Conservation (phyloP, 305 asterid species). For the Fraxinus dipetala region DNA sequence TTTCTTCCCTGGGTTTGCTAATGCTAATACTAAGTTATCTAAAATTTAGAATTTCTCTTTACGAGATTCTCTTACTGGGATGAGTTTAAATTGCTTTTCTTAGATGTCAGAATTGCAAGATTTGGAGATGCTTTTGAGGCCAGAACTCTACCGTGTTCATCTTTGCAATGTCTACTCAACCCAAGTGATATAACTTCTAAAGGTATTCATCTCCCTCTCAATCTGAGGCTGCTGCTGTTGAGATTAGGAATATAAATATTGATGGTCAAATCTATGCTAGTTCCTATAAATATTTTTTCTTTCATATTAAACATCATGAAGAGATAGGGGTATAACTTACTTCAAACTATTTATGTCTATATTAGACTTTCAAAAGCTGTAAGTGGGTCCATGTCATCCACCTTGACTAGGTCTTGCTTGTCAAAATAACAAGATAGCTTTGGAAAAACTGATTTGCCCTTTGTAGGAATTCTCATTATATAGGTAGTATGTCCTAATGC, state of each 20-base stretch:
- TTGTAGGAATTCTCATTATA: not conserved
- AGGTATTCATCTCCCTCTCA: constrained; percentile 35
- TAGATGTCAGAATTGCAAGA: constrained; percentile 63
- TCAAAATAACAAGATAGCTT: not conserved
- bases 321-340: not conserved
- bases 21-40: not conserved
- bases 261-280: not conserved
- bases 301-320: not conserved
- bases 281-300: not conserved
- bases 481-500: not conserved
- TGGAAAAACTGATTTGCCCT: not conserved
- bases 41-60: not conserved
- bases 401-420: not conserved
- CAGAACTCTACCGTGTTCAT: constrained; percentile 59
- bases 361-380: not conserved
- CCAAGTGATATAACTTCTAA: constrained; percentile 45
- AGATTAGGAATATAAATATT: not conserved
- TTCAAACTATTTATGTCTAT: not conserved
- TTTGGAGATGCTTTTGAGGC: constrained; percentile 64
- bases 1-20: not conserved
- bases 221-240: not conserved
- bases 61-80: constrained; percentile 1
- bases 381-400: not conserved
- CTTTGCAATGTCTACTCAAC: constrained; percentile 46
- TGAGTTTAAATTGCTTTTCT: constrained; percentile 1